Evolutionary conservation across 2,329 filamentous ascomycete species (phyloP).

Genomic region (Xylariaceae sp.): DNA sequence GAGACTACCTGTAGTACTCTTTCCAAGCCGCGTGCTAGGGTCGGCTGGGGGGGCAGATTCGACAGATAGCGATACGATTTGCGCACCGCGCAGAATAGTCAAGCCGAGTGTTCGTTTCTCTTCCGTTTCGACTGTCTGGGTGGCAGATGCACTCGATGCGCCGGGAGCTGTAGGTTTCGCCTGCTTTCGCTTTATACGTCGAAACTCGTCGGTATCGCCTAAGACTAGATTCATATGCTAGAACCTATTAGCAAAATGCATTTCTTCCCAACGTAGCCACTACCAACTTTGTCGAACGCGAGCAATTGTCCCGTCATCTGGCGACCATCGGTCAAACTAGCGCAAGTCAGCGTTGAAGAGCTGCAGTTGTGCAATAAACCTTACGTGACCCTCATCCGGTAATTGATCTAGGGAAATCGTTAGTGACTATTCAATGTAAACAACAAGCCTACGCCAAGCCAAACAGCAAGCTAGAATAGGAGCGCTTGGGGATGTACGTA

Average conservation of each 20-base stretch:
- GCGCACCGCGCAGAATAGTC: slow-evolving; percentile 90
- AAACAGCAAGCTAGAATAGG: slow-evolving; percentile 29
- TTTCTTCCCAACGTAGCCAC: not conserved
- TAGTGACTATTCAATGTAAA: slow-evolving; percentile 30
- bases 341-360: slow-evolving; percentile 20
- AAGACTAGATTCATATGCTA: slow-evolving; percentile 99
- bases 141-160: slow-evolving; percentile 60
- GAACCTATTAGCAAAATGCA: slow-evolving; percentile 12
- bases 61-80: slow-evolving; percentile 93
- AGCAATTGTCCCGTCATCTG: slow-evolving; percentile 99
- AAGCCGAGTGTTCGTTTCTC: slow-evolving; percentile 97
- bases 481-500: slow-evolving; percentile 53
- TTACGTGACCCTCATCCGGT: slow-evolving; percentile 92
- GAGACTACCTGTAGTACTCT: slow-evolving; percentile 70
- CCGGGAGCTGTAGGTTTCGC: slow-evolving; percentile 72
- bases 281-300: slow-evolving; percentile 89
- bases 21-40: slow-evolving; percentile 85
- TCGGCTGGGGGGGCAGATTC: slow-evolving; percentile 96
- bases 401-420: slow-evolving; percentile 79
- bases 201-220: slow-evolving; percentile 97
- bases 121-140: slow-evolving; percentile 81
- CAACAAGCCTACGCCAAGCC: slow-evolving; percentile 21
- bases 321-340: slow-evolving; percentile 78
- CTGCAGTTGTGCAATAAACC: slow-evolving; percentile 8
- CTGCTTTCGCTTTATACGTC: slow-evolving; percentile 84